Percentiles rank a stretch among this genome's conserved stretches.
Evolutionary conservation across 2,329 filamentous ascomycete genomes (phyloP).

Genomic region (Neodidymelliopsis sp.): DNA sequence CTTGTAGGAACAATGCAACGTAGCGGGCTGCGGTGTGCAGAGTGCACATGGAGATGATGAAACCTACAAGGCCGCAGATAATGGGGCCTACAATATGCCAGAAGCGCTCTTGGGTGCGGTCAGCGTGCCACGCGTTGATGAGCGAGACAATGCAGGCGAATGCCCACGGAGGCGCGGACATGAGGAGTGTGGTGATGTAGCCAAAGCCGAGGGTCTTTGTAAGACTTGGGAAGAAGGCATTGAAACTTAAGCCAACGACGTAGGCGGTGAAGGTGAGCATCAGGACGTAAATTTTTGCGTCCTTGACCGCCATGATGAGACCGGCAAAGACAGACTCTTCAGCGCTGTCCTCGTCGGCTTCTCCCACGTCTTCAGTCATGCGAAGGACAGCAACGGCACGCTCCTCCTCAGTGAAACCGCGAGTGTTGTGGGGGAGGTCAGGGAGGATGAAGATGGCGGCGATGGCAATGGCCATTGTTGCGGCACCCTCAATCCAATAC

Average conservation of each 20-base stretch:
- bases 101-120: constrained; percentile 58
- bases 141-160: constrained; percentile 57
- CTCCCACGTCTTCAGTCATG: constrained; percentile 60
- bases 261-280: constrained; percentile 69
- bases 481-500: constrained; percentile 51
- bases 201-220: constrained; percentile 49
- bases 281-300: constrained; percentile 69
- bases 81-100: constrained; percentile 61
- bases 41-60: constrained; percentile 49
- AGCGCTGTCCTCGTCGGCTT: constrained; percentile 50
- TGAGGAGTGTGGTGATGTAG: constrained; percentile 49
- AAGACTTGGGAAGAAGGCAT: constrained; percentile 50
- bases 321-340: constrained; percentile 62
- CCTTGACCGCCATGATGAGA: constrained; percentile 66
- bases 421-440: constrained; percentile 50
- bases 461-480: constrained; percentile 44
- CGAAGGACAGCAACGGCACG: constrained; percentile 49
- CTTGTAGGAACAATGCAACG: constrained; percentile 45
- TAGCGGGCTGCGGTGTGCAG: constrained; percentile 43
- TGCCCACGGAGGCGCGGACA: constrained; percentile 59
- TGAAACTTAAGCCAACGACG: constrained; percentile 59
- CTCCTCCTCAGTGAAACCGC: constrained; percentile 58
- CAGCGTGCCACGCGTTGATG: constrained; percentile 61
- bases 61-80: constrained; percentile 53
- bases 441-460: constrained; percentile 42